phyloP scores from a whole-genome alignment of 495 filamentous ascomycete genomes.

The Talaromyces stipitatus region DNA sequence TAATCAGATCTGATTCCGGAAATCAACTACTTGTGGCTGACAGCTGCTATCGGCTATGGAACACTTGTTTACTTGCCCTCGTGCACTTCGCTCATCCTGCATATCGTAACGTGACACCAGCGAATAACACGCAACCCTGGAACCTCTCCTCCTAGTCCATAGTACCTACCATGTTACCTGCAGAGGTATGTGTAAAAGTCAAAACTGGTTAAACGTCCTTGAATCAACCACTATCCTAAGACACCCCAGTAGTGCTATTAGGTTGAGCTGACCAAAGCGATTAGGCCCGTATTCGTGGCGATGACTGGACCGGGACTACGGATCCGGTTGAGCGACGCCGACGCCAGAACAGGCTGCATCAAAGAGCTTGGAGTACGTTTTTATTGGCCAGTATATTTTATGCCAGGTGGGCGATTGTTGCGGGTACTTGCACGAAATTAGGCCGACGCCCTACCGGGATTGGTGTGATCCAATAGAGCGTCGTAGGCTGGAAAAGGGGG shows the following conservation, averaged over 20 bases:
- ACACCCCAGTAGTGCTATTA: neutral
- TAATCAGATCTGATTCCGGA: neutral
- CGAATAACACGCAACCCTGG: neutral
- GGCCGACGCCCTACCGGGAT: neutral
- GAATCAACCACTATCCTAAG: neutral
- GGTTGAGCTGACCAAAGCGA: neutral
- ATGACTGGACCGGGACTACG: conserved; percentile 32
- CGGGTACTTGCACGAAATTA: neutral
- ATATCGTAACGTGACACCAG: no score
- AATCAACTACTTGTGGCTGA: neutral
- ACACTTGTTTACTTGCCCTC: neutral
- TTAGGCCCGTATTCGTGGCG: conserved; percentile 7
- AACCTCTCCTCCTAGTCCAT: neutral
- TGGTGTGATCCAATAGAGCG: neutral
- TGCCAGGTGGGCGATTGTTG: no score
- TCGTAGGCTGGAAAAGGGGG: neutral
- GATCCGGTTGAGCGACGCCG: conserved; percentile 30
- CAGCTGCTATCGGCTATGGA: neutral
- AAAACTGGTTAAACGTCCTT: neutral
- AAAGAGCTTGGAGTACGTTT: conserved; percentile 31
- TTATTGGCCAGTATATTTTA: no score
- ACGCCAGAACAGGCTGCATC: conserved; percentile 37
- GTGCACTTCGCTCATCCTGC: neutral
- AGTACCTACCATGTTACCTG: neutral
- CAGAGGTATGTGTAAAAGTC: neutral